phyloP scores from a whole-genome alignment of 2,329 filamentous ascomycete species.

The Amesomyces nigricolor region DNA sequence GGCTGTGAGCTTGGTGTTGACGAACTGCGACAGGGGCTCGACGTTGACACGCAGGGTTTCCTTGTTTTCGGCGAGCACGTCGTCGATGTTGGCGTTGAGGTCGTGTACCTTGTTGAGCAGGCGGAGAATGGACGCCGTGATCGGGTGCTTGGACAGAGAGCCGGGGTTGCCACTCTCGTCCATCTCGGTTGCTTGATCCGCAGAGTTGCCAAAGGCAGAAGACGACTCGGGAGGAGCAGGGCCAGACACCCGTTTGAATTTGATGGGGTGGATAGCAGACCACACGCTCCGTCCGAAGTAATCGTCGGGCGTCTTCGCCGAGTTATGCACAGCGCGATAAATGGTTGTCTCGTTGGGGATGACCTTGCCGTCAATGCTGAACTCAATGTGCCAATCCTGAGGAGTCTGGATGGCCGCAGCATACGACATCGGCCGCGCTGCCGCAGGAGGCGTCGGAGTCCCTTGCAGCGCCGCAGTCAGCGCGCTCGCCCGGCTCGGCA shows the following conservation, averaged over 20 bases:
- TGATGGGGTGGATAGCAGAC: slow-evolving; percentile 85
- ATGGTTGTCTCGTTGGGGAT: slow-evolving; percentile 92
- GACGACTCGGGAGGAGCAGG: slow-evolving; percentile 70
- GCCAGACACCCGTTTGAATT: slow-evolving; percentile 79
- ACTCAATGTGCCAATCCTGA: slow-evolving; percentile 97
- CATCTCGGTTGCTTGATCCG: slow-evolving; percentile 46
- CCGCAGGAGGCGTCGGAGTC: slow-evolving; percentile 45
- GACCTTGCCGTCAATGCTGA: slow-evolving; percentile 76
- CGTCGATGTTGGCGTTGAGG: slow-evolving; percentile 87
- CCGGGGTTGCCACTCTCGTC: slow-evolving; percentile 61
- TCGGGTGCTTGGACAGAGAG: slow-evolving; percentile 76
- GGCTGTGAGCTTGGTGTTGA: slow-evolving; percentile 96
- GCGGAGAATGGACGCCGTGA: slow-evolving; percentile 79
- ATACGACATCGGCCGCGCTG: slow-evolving; percentile 70
- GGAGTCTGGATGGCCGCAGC: slow-evolving; percentile 76
- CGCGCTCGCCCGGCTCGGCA: slow-evolving; percentile 38
- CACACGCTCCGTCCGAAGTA: slow-evolving; percentile 72
- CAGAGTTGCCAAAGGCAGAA: slow-evolving; percentile 52
- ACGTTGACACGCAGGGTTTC: slow-evolving; percentile 64
- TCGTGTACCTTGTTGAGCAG: slow-evolving; percentile 87
- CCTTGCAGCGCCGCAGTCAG: slow-evolving; percentile 38
- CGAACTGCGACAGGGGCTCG: slow-evolving; percentile 87
- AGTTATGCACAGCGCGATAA: slow-evolving; percentile 83
- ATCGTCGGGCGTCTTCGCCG: slow-evolving; percentile 50
- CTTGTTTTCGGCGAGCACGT: slow-evolving; percentile 76